These are phyloP conservation scores for Aspergillus clavatus DNA, from an alignment of 2,329 filamentous ascomycete genomes.

Conservation along the genomic window DNA sequence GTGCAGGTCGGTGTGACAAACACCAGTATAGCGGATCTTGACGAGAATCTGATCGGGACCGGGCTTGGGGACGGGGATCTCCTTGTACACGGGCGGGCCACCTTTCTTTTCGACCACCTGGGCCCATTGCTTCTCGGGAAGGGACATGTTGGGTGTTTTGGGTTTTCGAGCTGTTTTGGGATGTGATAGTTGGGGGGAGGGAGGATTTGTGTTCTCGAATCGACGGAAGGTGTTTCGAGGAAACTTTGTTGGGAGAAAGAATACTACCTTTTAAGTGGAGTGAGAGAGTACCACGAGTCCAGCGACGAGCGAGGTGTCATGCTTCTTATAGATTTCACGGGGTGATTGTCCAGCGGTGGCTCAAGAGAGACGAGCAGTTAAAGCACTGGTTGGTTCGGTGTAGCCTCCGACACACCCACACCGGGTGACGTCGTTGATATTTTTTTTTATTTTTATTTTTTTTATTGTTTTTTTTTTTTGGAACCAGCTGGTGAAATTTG, in stretches of 20 bases:
- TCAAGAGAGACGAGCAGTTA: neutral
- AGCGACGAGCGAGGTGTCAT: neutral
- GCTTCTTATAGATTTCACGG: neutral
- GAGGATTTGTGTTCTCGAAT: too few relatives aligned
- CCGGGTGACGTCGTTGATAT: neutral
- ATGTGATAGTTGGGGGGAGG: too few relatives aligned
- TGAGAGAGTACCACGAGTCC: neutral
- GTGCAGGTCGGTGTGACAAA: conserved; percentile 82
- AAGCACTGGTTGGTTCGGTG: neutral
- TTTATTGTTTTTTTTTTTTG: too few relatives aligned
- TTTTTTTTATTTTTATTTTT: too few relatives aligned
- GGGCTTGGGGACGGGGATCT: conserved; percentile 73
- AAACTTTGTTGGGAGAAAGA: neutral
- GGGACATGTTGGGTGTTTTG: conserved; percentile 31
- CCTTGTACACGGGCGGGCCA: conserved; percentile 52
- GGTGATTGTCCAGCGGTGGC: neutral
- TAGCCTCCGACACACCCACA: neutral
- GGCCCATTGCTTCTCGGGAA: conserved; percentile 85
- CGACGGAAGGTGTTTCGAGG: too few relatives aligned
- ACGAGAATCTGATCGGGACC: conserved; percentile 86
- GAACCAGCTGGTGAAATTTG: too few relatives aligned
- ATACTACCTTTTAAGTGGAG: neutral
- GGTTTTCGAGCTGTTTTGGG: neutral
- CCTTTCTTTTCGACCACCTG: conserved; percentile 82
- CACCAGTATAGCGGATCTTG: conserved; percentile 85